phyloP scores from a whole-genome alignment of 2,329 filamentous ascomycete genomes.

The Diaporthe sp. region DNA sequence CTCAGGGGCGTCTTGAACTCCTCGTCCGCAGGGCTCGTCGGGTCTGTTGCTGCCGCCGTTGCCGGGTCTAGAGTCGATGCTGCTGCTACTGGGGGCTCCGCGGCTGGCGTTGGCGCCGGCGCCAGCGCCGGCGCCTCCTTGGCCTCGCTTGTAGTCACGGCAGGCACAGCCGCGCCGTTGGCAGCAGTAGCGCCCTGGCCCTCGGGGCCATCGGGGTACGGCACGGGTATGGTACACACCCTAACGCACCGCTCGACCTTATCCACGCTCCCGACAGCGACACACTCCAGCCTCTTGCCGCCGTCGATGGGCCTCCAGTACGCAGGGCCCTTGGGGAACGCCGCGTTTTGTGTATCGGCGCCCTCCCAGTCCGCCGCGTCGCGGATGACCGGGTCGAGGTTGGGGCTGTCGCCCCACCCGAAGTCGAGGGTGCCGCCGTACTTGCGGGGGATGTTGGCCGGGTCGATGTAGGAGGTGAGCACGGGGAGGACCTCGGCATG shows the following conservation, averaged over 20 bases:
- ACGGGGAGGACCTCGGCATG: constrained; percentile 79
- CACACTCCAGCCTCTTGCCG: constrained; percentile 59
- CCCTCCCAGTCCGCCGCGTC: constrained; percentile 61
- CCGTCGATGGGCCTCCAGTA: constrained; percentile 64
- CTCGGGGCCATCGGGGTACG: no score
- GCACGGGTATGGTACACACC: constrained; percentile 61
- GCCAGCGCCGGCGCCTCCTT: constrained; percentile 32
- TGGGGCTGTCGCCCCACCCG: constrained; percentile 79
- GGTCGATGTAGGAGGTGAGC: constrained; percentile 83
- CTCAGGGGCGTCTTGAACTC: constrained; percentile 23
- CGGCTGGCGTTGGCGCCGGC: background rate
- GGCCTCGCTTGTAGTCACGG: constrained; percentile 31
- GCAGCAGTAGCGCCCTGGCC: constrained; percentile 22
- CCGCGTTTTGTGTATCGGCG: constrained; percentile 52
- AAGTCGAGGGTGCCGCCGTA: constrained; percentile 92
- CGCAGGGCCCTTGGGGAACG: constrained; percentile 67
- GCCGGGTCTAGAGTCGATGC: constrained; percentile 22
- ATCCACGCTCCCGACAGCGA: constrained; percentile 61
- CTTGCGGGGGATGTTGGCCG: constrained; percentile 84
- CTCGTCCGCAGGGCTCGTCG: constrained; percentile 8
- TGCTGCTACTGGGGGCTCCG: constrained; percentile 1
- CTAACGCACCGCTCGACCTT: constrained; percentile 57
- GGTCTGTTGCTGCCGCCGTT: constrained; percentile 28
- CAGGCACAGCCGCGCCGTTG: constrained; percentile 30
- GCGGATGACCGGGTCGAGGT: constrained; percentile 72